Base-by-base conservation (phyloP, 179 eudicot species). In the Camellia oleifera region DNA sequence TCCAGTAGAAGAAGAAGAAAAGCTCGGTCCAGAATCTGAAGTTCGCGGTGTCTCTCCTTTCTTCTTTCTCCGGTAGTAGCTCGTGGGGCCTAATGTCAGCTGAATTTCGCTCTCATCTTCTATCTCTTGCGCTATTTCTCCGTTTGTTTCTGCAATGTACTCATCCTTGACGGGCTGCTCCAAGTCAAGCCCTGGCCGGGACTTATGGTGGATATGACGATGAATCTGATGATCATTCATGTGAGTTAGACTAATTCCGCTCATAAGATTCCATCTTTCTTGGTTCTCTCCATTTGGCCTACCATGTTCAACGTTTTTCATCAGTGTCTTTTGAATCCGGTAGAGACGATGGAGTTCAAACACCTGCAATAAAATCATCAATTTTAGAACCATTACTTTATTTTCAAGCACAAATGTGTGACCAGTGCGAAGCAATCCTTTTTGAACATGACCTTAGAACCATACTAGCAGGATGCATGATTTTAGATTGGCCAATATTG, bases 311-410 rank as follows among this genome's bases (percentile, higher is more conserved):
- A 74, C 81, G 62, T 81, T 87, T 75, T 80, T 88, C 99, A 96
- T 96, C 11, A 96, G 81, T 80, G 88, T 80, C 87, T 92, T 94
- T 77, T 96, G 99, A 76, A 88, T 86, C 74, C 80, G 84, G 61
- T 96, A 96, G 0, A 96, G 82, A 50, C 99, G 95, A 77, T 96
- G 98, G 78, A 96, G 98, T 83, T 96, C 99, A 26, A 75, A 81
- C 44, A 96, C 99, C 99, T 96, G 86, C 3, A 66, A 70, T 52
- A 10, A 60, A 17, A 23, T 14, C 12, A 45, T 18, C 18, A 42
- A 10, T 0, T 26, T 23, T 74, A 48, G 52, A 4, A 48, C 52
- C 5, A 0, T 48, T 48, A 57, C 61, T 57, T 32, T 32, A 32
- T 32, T 32, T 32, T 32, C 40, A 32, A 32, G 40, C 40, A 32